Conservation (phyloP, 306 rosid species). For the Lagenaria siceraria region DNA sequence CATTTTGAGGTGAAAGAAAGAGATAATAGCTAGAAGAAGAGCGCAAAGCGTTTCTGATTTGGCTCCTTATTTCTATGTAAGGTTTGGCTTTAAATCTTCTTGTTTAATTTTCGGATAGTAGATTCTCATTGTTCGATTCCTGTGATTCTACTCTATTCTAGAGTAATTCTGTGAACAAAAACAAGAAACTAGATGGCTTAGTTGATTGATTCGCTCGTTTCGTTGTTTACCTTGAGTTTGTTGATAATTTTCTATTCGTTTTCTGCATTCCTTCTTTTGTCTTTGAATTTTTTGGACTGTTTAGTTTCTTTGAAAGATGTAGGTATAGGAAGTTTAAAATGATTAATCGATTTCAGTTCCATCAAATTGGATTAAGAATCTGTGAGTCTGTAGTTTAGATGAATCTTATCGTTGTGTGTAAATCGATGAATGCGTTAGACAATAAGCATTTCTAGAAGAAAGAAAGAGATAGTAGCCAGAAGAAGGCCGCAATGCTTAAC, state of each 20-base stretch:
- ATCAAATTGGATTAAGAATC: background rate
- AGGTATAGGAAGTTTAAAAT: background rate
- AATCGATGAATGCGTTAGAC: background rate
- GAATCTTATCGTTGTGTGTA: background rate
- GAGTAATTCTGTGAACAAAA: background rate
- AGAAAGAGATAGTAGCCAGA: background rate
- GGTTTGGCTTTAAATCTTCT: slow-evolving; percentile 20
- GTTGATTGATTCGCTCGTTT: background rate
- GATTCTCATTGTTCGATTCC: slow-evolving; percentile 1
- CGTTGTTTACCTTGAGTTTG: background rate
- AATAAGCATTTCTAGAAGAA: background rate
- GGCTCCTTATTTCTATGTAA: slow-evolving; percentile 22
- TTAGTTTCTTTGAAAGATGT: background rate
- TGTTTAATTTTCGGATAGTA: slow-evolving; percentile 4
- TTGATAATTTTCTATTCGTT: background rate
- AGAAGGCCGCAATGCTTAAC: slow-evolving; percentile 12
- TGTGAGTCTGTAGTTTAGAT: background rate
- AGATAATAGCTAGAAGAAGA: background rate
- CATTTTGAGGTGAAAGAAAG: background rate
- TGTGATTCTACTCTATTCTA: background rate
- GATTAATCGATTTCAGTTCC: background rate
- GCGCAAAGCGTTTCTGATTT: slow-evolving; percentile 19
- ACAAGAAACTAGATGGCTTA: background rate
- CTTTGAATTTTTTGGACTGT: background rate
- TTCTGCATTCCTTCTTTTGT: background rate